Percentiles rank a stretch among this genome's conserved stretches.
phyloP scores from a whole-genome alignment of 2,329 filamentous ascomycete species.

The Stemphylium vesicarium region DNA sequence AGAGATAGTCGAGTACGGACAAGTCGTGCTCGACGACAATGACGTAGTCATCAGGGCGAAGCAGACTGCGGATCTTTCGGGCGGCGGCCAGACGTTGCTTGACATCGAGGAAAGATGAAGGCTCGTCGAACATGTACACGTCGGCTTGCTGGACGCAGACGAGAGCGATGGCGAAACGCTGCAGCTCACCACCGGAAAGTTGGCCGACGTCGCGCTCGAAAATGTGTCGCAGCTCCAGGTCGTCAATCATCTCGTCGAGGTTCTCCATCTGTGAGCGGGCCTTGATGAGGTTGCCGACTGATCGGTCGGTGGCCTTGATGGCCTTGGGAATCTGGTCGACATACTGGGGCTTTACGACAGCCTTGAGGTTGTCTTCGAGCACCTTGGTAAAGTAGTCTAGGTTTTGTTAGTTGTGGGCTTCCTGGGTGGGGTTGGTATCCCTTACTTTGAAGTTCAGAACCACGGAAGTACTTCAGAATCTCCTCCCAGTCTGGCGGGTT shows the following conservation, averaged over 20 bases:
- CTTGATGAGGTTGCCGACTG: slow-evolving; percentile 79
- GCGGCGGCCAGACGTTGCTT: slow-evolving; percentile 96
- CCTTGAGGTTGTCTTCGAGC: slow-evolving; percentile 94
- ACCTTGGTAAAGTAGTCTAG: slow-evolving; percentile 98
- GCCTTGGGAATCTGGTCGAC: slow-evolving; percentile 97
- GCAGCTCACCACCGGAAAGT: slow-evolving; percentile 95
- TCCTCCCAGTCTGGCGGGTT: slow-evolving; percentile 99
- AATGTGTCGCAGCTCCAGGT: slow-evolving; percentile 86
- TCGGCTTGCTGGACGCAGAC: slow-evolving; percentile 96
- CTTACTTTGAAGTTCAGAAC: slow-evolving; percentile 94
- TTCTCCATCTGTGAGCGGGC: slow-evolving; percentile 79
- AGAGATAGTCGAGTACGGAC: slow-evolving; percentile 97
- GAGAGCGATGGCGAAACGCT: slow-evolving; percentile 95
- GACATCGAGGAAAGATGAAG: slow-evolving; percentile 98
- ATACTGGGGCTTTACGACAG: slow-evolving; percentile 98
- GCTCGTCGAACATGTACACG: slow-evolving; percentile 98
- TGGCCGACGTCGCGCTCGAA: slow-evolving; percentile 88
- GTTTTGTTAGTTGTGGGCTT: slow-evolving; percentile 26
- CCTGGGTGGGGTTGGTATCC: slow-evolving; percentile 7
- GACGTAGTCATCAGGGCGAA: slow-evolving; percentile 89
- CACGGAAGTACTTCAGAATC: slow-evolving; percentile 97
- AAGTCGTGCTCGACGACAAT: slow-evolving; percentile 99
- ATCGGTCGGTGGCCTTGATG: slow-evolving; percentile 80
- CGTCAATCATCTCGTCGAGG: slow-evolving; percentile 79
- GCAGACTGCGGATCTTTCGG: slow-evolving; percentile 87